These are phyloP conservation scores for Byssothecium circinans DNA, from an alignment of 2,329 filamentous ascomycete genomes.

Conservation along the genomic window DNA sequence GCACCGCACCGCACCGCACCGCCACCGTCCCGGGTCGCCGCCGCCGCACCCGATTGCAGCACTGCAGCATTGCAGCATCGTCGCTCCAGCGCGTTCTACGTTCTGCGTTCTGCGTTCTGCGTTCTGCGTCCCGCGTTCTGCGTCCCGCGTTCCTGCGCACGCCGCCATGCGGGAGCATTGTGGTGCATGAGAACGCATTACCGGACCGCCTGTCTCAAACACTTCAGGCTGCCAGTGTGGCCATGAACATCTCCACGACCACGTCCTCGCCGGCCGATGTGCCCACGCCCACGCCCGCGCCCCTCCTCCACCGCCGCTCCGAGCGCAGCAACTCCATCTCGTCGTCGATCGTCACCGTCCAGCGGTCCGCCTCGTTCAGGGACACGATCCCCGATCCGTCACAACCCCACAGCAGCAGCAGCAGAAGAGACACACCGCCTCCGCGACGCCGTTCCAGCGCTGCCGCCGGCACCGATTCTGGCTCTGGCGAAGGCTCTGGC, in stretches of 20 bases:
- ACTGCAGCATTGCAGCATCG: no score
- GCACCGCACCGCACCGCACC: no score
- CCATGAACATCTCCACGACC: constrained; percentile 28
- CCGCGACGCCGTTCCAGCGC: constrained; percentile 46
- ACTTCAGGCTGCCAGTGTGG: constrained; percentile 12
- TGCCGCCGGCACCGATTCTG: constrained; percentile 32
- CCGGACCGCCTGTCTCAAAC: constrained; percentile 28
- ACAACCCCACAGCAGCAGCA: constrained; percentile 22
- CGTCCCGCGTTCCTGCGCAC: not conserved
- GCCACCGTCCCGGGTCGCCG: no score
- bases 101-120: no score
- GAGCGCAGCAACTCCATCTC: constrained; percentile 48
- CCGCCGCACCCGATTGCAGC: no score
- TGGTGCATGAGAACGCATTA: constrained; percentile 20
- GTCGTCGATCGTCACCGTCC: constrained; percentile 46
- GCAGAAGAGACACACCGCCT: constrained; percentile 31
- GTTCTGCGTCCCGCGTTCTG: no score
- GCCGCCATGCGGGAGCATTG: constrained; percentile 31
- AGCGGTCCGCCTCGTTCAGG: constrained; percentile 45
- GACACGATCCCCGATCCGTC: constrained; percentile 32
- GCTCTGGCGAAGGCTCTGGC: constrained; percentile 37
- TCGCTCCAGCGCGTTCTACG: no score
- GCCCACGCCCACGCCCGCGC: constrained; percentile 7
- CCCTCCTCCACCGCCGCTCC: constrained; percentile 22
- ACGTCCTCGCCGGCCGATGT: constrained; percentile 16